A percentile compares a stretch with the other conserved stretches of the same genome.
These are phyloP conservation scores for Platanthera guangdongensis DNA, from an alignment of 106 monocot species.

Conservation along the genomic window DNA sequence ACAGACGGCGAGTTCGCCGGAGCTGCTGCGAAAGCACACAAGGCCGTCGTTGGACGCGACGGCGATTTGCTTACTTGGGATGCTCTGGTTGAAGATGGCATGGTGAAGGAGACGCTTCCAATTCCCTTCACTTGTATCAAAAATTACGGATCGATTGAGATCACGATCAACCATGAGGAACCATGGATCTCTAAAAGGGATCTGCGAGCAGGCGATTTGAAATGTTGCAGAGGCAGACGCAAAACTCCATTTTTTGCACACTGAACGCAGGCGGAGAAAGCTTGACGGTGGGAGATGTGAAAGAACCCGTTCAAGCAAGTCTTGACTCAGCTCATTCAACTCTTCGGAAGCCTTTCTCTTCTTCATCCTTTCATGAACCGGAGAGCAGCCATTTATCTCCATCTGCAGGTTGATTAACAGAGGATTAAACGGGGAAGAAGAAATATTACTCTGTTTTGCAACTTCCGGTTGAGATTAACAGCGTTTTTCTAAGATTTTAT, in stretches of 20 bases:
- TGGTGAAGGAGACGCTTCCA: constrained; percentile 34
- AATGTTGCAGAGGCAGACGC: constrained; percentile 51
- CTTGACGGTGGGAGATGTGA: constrained; percentile 55
- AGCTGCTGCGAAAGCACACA: constrained; percentile 30
- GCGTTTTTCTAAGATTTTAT: too few relatives aligned
- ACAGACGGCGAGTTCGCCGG: constrained; percentile 31
- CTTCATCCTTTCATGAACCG: constrained; percentile 3
- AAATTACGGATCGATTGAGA: constrained; percentile 32
- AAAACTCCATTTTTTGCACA: constrained; percentile 60
- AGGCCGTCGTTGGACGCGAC: constrained; percentile 61
- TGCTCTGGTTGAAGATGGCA: background rate
- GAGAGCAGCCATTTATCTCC: constrained; percentile 7
- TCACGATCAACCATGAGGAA: constrained; percentile 60
- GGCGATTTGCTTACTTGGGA: constrained; percentile 25
- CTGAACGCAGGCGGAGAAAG: constrained; percentile 76
- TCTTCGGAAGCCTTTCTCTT: constrained; percentile 50
- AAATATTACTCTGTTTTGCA: background rate
- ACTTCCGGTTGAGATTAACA: background rate
- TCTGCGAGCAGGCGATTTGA: constrained; percentile 41
- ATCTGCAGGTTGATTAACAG: constrained; percentile 1
- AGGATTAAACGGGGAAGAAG: background rate
- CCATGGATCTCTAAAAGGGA: constrained; percentile 61
- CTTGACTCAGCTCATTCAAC: constrained; percentile 62
- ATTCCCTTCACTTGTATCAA: constrained; percentile 38
- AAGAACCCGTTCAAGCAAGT: constrained; percentile 72